Evolutionary conservation across 2,329 filamentous ascomycete genomes (phyloP).

Genomic region (Nemania serpens): DNA sequence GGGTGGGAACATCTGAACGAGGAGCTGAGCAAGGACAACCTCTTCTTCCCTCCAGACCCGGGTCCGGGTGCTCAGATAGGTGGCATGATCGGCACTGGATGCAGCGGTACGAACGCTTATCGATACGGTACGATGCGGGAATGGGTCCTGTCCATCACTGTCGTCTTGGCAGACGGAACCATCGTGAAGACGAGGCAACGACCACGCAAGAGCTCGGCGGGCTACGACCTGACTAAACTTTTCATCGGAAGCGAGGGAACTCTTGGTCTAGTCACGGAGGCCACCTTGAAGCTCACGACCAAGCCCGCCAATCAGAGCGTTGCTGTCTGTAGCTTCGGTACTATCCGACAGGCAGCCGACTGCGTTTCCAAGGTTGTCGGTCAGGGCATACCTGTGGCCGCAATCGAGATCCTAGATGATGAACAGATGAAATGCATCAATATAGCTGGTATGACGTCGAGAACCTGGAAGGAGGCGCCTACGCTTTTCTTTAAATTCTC

Average conservation of each 20-base stretch:
- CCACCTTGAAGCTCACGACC: conserved; percentile 74
- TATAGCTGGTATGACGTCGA: conserved; percentile 59
- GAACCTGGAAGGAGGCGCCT: conserved; percentile 65
- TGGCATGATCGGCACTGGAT: conserved; percentile 73
- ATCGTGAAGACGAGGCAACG: conserved; percentile 79
- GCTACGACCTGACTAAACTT: conserved; percentile 79
- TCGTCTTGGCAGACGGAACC: conserved; percentile 82
- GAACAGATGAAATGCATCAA: conserved; percentile 70
- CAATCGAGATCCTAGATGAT: conserved; percentile 80
- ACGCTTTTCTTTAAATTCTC: conserved; percentile 76
- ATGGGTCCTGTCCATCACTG: conserved; percentile 81
- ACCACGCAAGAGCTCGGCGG: conserved; percentile 77
- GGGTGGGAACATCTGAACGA: conserved; percentile 82
- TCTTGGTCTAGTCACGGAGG: conserved; percentile 78
- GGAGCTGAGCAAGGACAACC: conserved; percentile 65
- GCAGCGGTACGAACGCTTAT: conserved; percentile 78
- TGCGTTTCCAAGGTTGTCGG: conserved; percentile 74
- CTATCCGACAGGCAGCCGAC: conserved; percentile 66
- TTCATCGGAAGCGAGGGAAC: conserved; percentile 87
- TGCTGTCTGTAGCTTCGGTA: conserved; percentile 59
- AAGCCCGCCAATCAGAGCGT: conserved; percentile 76
- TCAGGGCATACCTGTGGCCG: conserved; percentile 75
- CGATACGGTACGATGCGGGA: conserved; percentile 88
- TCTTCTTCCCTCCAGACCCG: conserved; percentile 86
- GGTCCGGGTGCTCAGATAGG: conserved; percentile 85